These are phyloP conservation scores for Tritrichomonas foetus DNA, from an alignment of 208 protist genomes.

Conservation along the genomic window DNA sequence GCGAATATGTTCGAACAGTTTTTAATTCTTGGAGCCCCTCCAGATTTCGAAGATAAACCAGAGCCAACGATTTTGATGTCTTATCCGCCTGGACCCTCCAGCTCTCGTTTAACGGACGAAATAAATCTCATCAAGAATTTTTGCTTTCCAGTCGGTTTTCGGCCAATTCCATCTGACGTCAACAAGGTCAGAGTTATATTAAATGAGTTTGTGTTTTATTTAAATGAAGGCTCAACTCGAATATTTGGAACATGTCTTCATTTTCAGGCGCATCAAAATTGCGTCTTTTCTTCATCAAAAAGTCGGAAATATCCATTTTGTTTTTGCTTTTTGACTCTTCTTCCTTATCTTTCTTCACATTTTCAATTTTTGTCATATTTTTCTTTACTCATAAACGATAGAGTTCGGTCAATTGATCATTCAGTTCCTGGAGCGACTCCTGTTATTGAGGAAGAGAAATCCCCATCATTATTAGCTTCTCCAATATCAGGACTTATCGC, in stretches of 20 bases:
- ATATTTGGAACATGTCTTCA: background rate
- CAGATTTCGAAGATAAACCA: background rate
- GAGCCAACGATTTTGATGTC: background rate
- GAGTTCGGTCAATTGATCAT: too few relatives aligned
- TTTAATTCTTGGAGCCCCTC: background rate
- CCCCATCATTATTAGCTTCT: too few relatives aligned
- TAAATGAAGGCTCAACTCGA: background rate
- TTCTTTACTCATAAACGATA: too few relatives aligned
- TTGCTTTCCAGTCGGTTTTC: background rate
- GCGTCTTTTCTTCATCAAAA: background rate
- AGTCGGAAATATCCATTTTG: background rate
- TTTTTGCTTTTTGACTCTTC: background rate
- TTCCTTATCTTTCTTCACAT: background rate
- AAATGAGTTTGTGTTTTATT: background rate
- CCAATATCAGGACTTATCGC: too few relatives aligned
- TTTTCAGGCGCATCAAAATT: background rate
- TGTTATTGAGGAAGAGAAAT: too few relatives aligned
- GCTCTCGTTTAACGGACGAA: background rate
- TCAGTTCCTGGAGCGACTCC: too few relatives aligned
- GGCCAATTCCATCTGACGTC: background rate
- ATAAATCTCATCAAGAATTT: background rate
- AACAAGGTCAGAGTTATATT: background rate
- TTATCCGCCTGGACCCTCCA: background rate
- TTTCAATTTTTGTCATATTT: constrained; percentile 6
- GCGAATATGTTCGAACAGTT: background rate